These are phyloP conservation scores for Arthrobotrys megalospora DNA, from an alignment of 2,329 filamentous ascomycete genomes.

Conservation along the genomic window DNA sequence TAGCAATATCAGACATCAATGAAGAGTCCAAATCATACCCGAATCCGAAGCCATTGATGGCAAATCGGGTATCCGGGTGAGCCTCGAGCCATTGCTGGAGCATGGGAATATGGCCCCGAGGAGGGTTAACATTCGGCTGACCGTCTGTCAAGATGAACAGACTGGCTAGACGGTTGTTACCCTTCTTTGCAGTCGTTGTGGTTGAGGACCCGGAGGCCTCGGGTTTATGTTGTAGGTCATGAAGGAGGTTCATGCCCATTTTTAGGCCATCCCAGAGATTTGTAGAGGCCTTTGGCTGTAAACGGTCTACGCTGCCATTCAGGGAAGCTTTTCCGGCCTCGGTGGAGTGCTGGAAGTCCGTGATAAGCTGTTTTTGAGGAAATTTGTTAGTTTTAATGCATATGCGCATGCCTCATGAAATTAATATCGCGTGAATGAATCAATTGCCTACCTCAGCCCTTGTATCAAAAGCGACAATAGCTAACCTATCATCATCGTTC, in stretches of 20 bases:
- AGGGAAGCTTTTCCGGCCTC: constrained; percentile 69
- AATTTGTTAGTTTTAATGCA: constrained; percentile 3
- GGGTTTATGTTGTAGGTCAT: constrained; percentile 64
- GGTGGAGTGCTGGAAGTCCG: constrained; percentile 71
- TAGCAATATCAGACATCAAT: constrained; percentile 75
- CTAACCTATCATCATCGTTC: constrained; percentile 72
- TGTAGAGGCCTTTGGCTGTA: constrained; percentile 69
- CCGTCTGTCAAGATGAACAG: constrained; percentile 66
- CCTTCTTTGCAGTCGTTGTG: constrained; percentile 47
- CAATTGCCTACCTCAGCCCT: constrained; percentile 65
- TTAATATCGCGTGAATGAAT: constrained; percentile 7
- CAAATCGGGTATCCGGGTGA: constrained; percentile 60
- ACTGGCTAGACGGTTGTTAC: constrained; percentile 64
- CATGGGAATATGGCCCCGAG: constrained; percentile 73
- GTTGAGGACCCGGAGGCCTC: constrained; percentile 37
- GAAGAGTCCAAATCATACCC: constrained; percentile 71
- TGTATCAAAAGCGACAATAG: constrained; percentile 73
- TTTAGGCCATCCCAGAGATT: constrained; percentile 75
- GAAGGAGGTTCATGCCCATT: constrained; percentile 71
- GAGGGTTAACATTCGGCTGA: constrained; percentile 65
- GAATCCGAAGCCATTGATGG: constrained; percentile 72
- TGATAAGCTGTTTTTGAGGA: constrained; percentile 65
- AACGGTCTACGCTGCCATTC: constrained; percentile 68
- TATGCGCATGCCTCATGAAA: neutral
- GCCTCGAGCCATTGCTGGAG: constrained; percentile 67